phyloP scores from a whole-genome alignment of 768 basidiomycete species.

The Suillus discolor region DNA sequence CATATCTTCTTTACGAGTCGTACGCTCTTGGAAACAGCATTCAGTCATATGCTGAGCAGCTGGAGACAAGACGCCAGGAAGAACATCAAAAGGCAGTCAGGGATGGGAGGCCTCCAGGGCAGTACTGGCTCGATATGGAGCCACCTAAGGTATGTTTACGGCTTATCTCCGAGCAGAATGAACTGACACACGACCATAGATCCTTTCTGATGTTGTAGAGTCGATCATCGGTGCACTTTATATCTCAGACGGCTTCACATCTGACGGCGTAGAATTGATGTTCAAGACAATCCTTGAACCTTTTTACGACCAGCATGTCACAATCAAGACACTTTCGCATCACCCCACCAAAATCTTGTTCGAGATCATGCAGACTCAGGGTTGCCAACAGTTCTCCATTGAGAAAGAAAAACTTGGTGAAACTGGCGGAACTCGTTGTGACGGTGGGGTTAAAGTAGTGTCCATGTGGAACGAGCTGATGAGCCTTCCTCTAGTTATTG shows the following conservation, averaged over 20 bases:
- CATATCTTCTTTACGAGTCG: slow-evolving; percentile 62
- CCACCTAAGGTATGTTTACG: slow-evolving; percentile 66
- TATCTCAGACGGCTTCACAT: slow-evolving; percentile 72
- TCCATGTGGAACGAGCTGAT: slow-evolving; percentile 12
- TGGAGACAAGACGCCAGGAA: slow-evolving; percentile 47
- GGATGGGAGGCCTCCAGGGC: slow-evolving; percentile 58
- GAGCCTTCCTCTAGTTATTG: slow-evolving; percentile 50
- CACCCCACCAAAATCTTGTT: slow-evolving; percentile 79
- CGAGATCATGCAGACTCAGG: slow-evolving; percentile 71
- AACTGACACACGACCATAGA: slow-evolving; percentile 41
- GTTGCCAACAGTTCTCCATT: slow-evolving; percentile 68
- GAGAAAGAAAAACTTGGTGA: slow-evolving; percentile 48
- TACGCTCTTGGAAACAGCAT: slow-evolving; percentile 53
- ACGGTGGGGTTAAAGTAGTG: slow-evolving; percentile 43
- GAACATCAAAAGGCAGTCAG: slow-evolving; percentile 48
- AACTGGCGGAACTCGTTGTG: slow-evolving; percentile 44
- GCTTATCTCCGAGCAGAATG: slow-evolving; percentile 7
- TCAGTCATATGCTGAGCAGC: slow-evolving; percentile 49
- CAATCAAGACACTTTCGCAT: slow-evolving; percentile 68
- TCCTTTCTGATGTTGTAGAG: slow-evolving; percentile 79
- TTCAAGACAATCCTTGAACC: slow-evolving; percentile 72
- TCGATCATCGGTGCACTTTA: slow-evolving; percentile 79
- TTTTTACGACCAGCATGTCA: slow-evolving; percentile 78
- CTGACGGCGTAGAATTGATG: slow-evolving; percentile 59
- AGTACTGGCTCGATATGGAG: slow-evolving; percentile 79